Conservation (phyloP, 2,329 filamentous ascomycete species). For the Aspergillus novoparasiticus region DNA sequence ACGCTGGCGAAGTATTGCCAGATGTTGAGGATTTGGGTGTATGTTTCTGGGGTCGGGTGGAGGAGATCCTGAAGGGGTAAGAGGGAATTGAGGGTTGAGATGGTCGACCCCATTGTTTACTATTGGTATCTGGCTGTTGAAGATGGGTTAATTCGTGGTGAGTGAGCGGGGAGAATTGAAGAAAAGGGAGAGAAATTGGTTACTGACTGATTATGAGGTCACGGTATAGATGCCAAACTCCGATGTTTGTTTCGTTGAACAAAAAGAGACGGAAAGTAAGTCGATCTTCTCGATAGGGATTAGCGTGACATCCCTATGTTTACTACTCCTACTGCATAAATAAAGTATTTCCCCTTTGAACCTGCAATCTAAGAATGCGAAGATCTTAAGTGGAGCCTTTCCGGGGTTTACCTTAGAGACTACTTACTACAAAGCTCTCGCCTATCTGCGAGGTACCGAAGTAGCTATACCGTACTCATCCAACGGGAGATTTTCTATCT, state of each 20-base stretch:
- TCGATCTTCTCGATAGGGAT: not conserved
- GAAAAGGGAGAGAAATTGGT: not conserved
- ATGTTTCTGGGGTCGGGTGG: slow-evolving; percentile 43
- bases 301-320: not conserved
- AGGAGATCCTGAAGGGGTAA: slow-evolving; percentile 37
- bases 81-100: slow-evolving; percentile 26
- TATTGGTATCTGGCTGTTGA: not conserved
- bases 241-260: too few relatives aligned
- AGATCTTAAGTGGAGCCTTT: too few relatives aligned
- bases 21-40: slow-evolving; percentile 34
- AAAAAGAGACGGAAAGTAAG: too few relatives aligned
- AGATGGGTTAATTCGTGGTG: not conserved
- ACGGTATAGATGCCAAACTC: too few relatives aligned
- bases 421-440: too few relatives aligned
- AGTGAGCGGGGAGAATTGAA: not conserved
- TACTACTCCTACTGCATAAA: too few relatives aligned
- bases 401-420: too few relatives aligned
- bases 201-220: not conserved
- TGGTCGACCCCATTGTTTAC: slow-evolving; percentile 25
- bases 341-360: too few relatives aligned
- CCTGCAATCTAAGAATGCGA: too few relatives aligned
- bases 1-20: slow-evolving; percentile 50
- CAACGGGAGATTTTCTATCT: too few relatives aligned
- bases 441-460: too few relatives aligned
- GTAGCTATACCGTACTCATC: too few relatives aligned